Conservation (phyloP, 805 yeast genomes). For the Metschnikowia dekortorum region DNA sequence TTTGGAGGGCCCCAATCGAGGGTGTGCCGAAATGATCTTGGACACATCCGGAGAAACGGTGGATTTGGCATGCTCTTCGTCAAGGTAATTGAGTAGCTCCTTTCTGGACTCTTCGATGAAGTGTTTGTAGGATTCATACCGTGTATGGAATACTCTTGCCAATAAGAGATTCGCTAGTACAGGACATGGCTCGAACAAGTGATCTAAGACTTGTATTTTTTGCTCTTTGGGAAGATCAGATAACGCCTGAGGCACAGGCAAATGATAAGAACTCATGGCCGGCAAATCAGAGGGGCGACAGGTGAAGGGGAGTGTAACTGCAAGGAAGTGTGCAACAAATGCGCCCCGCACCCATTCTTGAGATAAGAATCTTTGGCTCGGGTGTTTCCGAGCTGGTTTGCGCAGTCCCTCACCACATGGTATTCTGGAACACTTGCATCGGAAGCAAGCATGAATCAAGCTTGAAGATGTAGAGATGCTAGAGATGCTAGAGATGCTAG, state of each 20-base stretch:
- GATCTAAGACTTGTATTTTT: slow-evolving; percentile 42
- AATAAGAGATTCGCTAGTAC: slow-evolving; percentile 35
- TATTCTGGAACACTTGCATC: neutral
- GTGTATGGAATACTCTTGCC: slow-evolving; percentile 23
- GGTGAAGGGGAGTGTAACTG: neutral
- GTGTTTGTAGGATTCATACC: slow-evolving; percentile 21
- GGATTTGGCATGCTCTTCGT: slow-evolving; percentile 20
- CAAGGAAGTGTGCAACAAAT: neutral
- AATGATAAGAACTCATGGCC: neutral
- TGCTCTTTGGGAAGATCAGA: slow-evolving; percentile 17
- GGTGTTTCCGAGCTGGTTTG: neutral
- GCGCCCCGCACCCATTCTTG: neutral
- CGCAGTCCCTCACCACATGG: neutral
- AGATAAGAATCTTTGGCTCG: slow-evolving; percentile 1
- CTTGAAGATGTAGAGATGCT: no score
- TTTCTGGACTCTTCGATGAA: slow-evolving; percentile 46
- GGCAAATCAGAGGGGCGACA: neutral
- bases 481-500: no score
- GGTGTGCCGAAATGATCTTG: slow-evolving; percentile 83
- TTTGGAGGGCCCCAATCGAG: slow-evolving; percentile 70
- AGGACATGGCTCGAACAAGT: slow-evolving; percentile 63
- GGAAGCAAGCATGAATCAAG: no score
- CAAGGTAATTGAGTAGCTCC: slow-evolving; percentile 32
- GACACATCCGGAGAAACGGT: slow-evolving; percentile 23
- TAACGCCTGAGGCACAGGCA: slow-evolving; percentile 10